phyloP scores from a whole-genome alignment of 768 basidiomycete genomes.

The Suillus occidentalis region DNA sequence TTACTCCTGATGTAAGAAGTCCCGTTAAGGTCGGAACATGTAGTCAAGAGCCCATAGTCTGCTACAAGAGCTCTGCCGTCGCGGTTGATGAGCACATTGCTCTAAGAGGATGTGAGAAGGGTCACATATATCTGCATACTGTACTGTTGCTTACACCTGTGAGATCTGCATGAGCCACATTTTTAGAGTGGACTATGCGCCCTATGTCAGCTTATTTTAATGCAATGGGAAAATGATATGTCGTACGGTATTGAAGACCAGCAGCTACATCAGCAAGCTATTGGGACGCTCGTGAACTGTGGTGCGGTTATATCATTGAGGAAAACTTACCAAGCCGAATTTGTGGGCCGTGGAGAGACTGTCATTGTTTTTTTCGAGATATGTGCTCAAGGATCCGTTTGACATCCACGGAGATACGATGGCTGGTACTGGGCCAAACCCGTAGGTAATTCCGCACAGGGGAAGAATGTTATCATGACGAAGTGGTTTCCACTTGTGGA shows the following conservation, averaged over 20 bases:
- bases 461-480: conserved; percentile 40
- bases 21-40: not conserved
- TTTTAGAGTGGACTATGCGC: not conserved
- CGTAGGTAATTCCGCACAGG: conserved; percentile 35
- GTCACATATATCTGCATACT: not conserved
- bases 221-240: not conserved
- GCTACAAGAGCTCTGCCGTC: not conserved
- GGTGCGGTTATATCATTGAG: not conserved
- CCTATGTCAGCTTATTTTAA: not conserved
- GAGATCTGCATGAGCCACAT: conserved; percentile 1
- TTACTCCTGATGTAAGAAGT: conserved; percentile 22
- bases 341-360: not conserved
- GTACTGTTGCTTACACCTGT: not conserved
- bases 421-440: conserved; percentile 18
- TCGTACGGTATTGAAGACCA: conserved; percentile 11
- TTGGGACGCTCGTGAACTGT: not conserved
- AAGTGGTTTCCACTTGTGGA: conserved; percentile 16
- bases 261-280: conserved; percentile 10
- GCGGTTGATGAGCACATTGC: not conserved
- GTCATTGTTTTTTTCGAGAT: conserved; percentile 12
- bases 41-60: conserved; percentile 1
- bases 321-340: conserved; percentile 1
- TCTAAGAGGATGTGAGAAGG: not conserved
- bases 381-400: conserved; percentile 17
- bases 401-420: conserved; percentile 22